Evolutionary conservation across 305 asterid species (phyloP), one percentile per base, ranked within the genome.

Genomic region (Plantago lanceolata): DNA sequence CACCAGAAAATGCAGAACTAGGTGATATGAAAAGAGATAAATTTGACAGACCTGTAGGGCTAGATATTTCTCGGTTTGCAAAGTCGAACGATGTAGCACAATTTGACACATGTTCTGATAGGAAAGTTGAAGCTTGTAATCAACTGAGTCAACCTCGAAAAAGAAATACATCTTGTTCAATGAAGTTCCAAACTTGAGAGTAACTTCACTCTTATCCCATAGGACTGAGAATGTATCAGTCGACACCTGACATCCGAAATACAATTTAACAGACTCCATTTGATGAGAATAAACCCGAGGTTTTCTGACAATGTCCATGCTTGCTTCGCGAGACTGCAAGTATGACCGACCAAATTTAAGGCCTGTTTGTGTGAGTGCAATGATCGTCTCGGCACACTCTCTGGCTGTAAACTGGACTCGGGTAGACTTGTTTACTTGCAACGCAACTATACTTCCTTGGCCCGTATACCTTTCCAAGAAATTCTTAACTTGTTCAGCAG

Each of bases 81-180:
- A 65, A 54, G 9, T 69, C 26, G 84, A 65, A 57, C 61, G 54
- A 71, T 74, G 75, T 6, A 84, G 71, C 71, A 81, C 83, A 19
- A 87, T 76, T 71, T 90, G 84, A 95, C 95, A 85, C 51, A 90
- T 79, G 60, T 66, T 79, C 65, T 87, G 89, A 57, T 76, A 77
- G 0, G 86, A 78, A 19, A 90, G 88, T 78, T 87, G 88, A 57
- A 90, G 90, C 82, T 72, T 81, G 76, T 85, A 87, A 0, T 81
- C 79, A 24, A 29, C 75, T 6, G 48, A 58, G 45, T n/a, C 47
- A 31, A 61, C 44, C 43, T 40, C 2, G 18, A 90, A 64, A 18
- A 50, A 26, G 66, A 90, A 81, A 59, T 64, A 71, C 69, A 90
- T 72, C 65, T 77, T 90, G 71, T 74, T 85, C 73, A 85, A 50